phyloP scores from a whole-genome alignment of 345 rosid genomes.

The Sonneratia caseolaris region DNA sequence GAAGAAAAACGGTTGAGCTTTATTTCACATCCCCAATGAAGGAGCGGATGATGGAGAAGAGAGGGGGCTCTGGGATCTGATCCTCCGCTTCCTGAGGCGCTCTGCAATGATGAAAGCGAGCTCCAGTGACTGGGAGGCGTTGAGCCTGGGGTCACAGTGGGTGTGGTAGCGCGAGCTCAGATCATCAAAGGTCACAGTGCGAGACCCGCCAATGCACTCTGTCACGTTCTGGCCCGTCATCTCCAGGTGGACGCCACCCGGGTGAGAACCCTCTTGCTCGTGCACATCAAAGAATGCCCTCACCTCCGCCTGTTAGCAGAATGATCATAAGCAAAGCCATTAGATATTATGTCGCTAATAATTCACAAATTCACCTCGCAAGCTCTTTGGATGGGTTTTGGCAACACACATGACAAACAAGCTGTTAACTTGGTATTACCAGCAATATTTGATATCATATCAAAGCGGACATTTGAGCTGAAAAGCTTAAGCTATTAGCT shows the following conservation, averaged over 20 bases:
- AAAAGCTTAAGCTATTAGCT: too few species aligned
- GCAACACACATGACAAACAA: too few species aligned
- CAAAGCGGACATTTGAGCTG: too few species aligned
- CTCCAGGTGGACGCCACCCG: conserved; percentile 21
- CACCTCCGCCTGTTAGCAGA: conserved; percentile 17
- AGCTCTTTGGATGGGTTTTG: too few species aligned
- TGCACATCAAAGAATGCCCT: conserved; percentile 20
- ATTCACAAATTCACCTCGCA: too few species aligned
- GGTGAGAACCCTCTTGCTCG: conserved; percentile 17
- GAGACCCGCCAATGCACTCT: conserved; percentile 17
- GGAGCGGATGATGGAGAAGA: background rate
- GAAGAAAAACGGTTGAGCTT: too few species aligned
- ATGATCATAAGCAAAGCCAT: too few species aligned
- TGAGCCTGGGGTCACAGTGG: conserved; percentile 17
- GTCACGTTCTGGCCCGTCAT: conserved; percentile 22
- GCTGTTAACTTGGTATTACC: too few species aligned
- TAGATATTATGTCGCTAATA: too few species aligned
- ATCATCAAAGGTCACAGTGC: conserved; percentile 17
- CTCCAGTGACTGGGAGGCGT: conserved; percentile 18
- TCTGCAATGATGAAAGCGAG: conserved; percentile 18
- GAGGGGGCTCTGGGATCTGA: conserved; percentile 3
- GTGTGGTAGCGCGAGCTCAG: conserved; percentile 18
- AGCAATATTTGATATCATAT: too few species aligned
- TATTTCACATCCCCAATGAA: conserved; percentile 5
- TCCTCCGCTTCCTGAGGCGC: conserved; percentile 19